Evolutionary conservation across 2,329 filamentous ascomycete genomes (phyloP).

Genomic region (Penicillium sp.): DNA sequence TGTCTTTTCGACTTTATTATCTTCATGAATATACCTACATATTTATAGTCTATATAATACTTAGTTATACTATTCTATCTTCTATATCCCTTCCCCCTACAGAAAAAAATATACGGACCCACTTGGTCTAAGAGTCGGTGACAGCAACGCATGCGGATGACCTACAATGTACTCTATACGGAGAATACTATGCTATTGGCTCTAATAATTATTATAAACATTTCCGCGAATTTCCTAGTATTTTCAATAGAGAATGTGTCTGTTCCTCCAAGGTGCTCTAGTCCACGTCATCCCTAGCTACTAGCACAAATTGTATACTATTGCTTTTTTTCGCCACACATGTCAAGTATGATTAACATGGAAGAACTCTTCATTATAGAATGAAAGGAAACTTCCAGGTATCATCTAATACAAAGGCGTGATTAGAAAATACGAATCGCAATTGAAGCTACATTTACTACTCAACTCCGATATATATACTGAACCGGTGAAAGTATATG

Average conservation of each 20-base stretch:
- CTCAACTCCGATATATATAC: not conserved
- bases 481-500: too few species aligned
- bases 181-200: not conserved
- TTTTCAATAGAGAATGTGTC: not conserved
- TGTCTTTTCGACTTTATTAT: not conserved
- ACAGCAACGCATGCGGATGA: not conserved
- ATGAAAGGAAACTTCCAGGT: not conserved
- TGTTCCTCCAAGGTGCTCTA: not conserved
- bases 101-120: constrained; percentile 6
- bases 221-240: not conserved
- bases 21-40: too few species aligned
- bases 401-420: not conserved
- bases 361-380: not conserved
- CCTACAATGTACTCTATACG: not conserved
- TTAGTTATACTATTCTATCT: too few species aligned
- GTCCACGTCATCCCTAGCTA: not conserved
- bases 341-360: too few species aligned
- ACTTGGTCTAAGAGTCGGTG: not conserved
- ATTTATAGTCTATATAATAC: not conserved
- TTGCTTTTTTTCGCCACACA: not conserved
- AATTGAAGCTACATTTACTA: not conserved
- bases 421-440: not conserved
- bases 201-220: not conserved
- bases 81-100: not conserved
- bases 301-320: not conserved